Conservation (phyloP, 1,284 basidiomycete species). For the Thecaphora frezii region DNA sequence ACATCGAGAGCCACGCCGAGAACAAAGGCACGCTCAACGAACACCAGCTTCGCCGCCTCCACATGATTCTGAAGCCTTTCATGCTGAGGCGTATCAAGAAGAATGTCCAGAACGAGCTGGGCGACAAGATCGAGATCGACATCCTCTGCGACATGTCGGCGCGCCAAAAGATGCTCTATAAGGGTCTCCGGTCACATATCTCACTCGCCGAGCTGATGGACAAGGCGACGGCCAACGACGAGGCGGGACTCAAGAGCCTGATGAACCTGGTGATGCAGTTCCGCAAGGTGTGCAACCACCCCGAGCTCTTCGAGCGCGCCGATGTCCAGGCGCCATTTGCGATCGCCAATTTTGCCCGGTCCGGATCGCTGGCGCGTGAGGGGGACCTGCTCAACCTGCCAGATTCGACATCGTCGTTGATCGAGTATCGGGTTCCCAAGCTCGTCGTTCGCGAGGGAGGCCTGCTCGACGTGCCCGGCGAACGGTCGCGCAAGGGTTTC, state of each 20-base stretch:
- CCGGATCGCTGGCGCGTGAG: constrained; percentile 80
- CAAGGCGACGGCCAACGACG: constrained; percentile 85
- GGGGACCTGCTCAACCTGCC: constrained; percentile 79
- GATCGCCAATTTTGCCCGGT: constrained; percentile 79
- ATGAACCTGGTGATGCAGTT: constrained; percentile 99
- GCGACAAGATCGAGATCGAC: constrained; percentile 99
- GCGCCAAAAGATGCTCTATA: constrained; percentile 89
- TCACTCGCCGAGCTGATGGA: constrained; percentile 92
- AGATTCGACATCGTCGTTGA: constrained; percentile 81
- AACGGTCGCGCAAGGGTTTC: constrained; percentile 65
- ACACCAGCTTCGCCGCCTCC: constrained; percentile 88
- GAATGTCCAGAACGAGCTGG: constrained; percentile 99
- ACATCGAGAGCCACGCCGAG: constrained; percentile 83
- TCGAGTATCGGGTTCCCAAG: constrained; percentile 75
- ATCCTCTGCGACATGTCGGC: constrained; percentile 92
- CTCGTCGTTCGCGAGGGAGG: constrained; percentile 80
- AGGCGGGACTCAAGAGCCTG: constrained; percentile 83
- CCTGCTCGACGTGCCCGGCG: constrained; percentile 70
- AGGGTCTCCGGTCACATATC: constrained; percentile 84
- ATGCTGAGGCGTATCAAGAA: constrained; percentile 97
- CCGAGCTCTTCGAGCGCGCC: constrained; percentile 94
- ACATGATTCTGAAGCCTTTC: constrained; percentile 99
- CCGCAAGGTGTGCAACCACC: constrained; percentile 99
- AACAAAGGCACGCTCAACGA: constrained; percentile 88
- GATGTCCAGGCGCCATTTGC: constrained; percentile 92